Evolutionary conservation across 108 stramenopile species (phyloP).

Genomic region (Chaetoceros muelleri): DNA sequence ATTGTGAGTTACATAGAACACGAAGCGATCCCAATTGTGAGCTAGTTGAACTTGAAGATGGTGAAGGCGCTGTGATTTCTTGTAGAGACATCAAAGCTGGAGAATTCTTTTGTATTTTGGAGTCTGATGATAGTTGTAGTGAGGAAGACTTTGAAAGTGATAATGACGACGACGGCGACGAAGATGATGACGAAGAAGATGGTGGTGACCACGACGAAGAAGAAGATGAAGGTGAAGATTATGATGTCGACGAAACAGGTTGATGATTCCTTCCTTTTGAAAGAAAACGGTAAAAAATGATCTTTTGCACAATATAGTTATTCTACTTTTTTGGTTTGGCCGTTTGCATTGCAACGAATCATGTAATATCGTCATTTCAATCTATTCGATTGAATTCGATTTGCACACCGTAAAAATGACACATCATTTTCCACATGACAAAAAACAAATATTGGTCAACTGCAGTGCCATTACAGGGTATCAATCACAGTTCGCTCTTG

Average conservation of each 20-base stretch:
- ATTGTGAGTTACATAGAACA: constrained; percentile 58
- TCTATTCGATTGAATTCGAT: background rate
- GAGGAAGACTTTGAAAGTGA: constrained; percentile 13
- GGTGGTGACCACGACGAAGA: background rate
- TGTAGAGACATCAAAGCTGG: constrained; percentile 47
- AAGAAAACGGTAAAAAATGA: too few species aligned
- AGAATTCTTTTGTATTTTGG: constrained; percentile 77
- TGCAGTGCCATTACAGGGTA: too few species aligned
- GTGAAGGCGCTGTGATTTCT: constrained; percentile 67
- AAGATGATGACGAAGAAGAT: background rate
- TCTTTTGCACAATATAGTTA: too few species aligned
- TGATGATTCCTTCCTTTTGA: background rate
- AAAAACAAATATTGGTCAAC: too few species aligned
- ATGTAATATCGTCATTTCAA: background rate
- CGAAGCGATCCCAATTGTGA: constrained; percentile 57
- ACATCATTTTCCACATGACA: too few species aligned
- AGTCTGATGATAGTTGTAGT: constrained; percentile 40
- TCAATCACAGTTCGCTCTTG: constrained; percentile 23
- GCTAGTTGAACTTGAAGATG: constrained; percentile 59
- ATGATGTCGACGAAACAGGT: background rate
- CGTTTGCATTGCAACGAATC: too few species aligned
- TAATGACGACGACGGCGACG: constrained; percentile 6
- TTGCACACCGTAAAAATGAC: too few species aligned
- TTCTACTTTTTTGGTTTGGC: too few species aligned
- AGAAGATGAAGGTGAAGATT: too few species aligned